These are phyloP conservation scores for Chlamydomonas applanata DNA, from an alignment of 139 green algal genomes.

Conservation along the genomic window DNA sequence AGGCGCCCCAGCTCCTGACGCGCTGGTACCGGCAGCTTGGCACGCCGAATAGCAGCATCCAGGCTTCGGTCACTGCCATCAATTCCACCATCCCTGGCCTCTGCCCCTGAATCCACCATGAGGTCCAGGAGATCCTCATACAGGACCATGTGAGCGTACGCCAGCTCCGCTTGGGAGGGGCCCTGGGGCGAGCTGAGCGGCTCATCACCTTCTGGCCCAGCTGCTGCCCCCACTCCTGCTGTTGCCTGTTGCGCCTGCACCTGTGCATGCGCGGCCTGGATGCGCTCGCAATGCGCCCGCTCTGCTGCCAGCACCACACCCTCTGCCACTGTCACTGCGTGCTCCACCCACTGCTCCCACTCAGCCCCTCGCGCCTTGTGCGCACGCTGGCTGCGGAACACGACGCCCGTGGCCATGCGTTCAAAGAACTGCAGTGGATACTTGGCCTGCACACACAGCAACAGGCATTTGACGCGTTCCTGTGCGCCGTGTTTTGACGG, in stretches of 20 bases:
- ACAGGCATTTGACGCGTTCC: too few relatives aligned
- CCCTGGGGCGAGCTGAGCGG: not conserved
- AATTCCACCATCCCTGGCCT: too few relatives aligned
- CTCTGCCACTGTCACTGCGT: not conserved
- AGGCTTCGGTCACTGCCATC: too few relatives aligned
- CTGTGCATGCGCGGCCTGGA: not conserved
- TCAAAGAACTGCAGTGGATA: constrained; percentile 30
- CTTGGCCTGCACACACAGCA: constrained; percentile 27
- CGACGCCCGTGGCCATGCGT: not conserved
- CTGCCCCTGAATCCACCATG: too few relatives aligned
- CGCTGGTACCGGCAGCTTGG: too few relatives aligned
- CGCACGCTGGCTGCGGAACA: constrained; percentile 17
- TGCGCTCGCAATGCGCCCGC: not conserved
- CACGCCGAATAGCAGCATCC: too few relatives aligned
- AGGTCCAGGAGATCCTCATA: too few relatives aligned
- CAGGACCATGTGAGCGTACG: constrained; percentile 29
- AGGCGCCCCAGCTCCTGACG: not conserved
- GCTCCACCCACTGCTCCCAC: not conserved
- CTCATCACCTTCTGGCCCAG: too few relatives aligned
- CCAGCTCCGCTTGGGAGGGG: constrained; percentile 2
- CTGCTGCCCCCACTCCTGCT: too few relatives aligned
- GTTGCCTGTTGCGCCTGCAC: constrained; percentile 13
- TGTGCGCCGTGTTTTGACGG: too few relatives aligned
- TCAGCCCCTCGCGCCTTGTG: constrained; percentile 14
- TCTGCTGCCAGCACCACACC: not conserved